Evolutionary conservation across 768 basidiomycete species (phyloP).

Genomic region (Mycena epipterygia): DNA sequence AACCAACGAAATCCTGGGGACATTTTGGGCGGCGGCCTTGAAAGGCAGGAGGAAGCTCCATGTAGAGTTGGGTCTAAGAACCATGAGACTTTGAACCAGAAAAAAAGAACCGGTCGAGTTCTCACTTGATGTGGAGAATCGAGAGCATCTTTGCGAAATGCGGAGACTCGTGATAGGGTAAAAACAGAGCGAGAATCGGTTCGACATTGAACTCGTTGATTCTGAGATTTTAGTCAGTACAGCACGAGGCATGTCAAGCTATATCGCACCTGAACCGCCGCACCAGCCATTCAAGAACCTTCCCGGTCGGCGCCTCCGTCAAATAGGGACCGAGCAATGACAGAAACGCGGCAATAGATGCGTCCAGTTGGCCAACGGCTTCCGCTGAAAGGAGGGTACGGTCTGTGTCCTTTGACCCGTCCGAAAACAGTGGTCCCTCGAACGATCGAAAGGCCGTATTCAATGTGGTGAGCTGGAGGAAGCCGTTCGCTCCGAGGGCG

Average conservation of each 20-base stretch:
- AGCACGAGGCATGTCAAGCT: not conserved
- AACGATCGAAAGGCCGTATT: slow-evolving; percentile 69
- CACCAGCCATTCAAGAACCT: slow-evolving; percentile 95
- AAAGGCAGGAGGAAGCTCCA: slow-evolving; percentile 82
- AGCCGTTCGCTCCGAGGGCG: slow-evolving; percentile 84
- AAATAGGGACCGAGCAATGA: slow-evolving; percentile 84
- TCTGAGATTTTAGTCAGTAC: slow-evolving; percentile 56
- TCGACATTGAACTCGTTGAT: slow-evolving; percentile 95
- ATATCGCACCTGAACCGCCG: slow-evolving; percentile 84
- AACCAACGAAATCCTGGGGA: slow-evolving; percentile 82
- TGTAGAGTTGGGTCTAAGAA: slow-evolving; percentile 65
- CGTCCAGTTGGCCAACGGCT: slow-evolving; percentile 74
- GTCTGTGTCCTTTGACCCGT: slow-evolving; percentile 80
- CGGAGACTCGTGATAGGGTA: slow-evolving; percentile 95
- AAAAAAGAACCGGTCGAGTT: not conserved
- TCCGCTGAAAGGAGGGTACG: slow-evolving; percentile 80
- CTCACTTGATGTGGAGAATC: slow-evolving; percentile 82
- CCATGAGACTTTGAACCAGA: slow-evolving; percentile 8
- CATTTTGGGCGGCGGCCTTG: slow-evolving; percentile 80
- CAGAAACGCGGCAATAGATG: slow-evolving; percentile 71
- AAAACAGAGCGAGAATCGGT: slow-evolving; percentile 81
- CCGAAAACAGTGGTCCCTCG: slow-evolving; percentile 85
- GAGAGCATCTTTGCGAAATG: slow-evolving; percentile 95
- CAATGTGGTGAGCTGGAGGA: slow-evolving; percentile 77
- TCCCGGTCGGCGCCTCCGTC: slow-evolving; percentile 83